A percentile compares a stretch with the other conserved stretches of the same genome.
phyloP scores from a whole-genome alignment of 2,329 filamentous ascomycete species.

The Penicillium decumbens region DNA sequence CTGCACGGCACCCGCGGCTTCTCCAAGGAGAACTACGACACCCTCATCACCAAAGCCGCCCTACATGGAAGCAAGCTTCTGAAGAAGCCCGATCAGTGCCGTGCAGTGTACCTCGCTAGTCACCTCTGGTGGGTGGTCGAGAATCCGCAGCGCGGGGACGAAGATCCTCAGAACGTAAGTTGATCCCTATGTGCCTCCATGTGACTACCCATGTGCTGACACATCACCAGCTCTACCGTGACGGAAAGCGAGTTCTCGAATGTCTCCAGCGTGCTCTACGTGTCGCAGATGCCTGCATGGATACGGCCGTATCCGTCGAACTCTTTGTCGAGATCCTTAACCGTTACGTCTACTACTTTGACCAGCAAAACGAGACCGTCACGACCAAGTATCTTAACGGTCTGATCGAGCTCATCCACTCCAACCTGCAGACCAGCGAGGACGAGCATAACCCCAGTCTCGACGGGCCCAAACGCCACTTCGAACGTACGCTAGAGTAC shows the following conservation, averaged over 20 bases:
- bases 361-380: constrained; percentile 97
- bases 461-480: constrained; percentile 88
- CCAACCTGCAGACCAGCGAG: constrained; percentile 83
- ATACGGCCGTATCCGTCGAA: constrained; percentile 93
- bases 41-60: constrained; percentile 94
- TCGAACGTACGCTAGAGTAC: constrained; percentile 89
- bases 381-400: constrained; percentile 98
- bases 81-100: constrained; percentile 96
- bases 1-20: constrained; percentile 87
- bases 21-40: constrained; percentile 96
- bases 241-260: constrained; percentile 93
- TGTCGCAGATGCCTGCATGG: constrained; percentile 98
- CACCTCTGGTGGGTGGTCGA: constrained; percentile 98
- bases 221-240: constrained; percentile 79
- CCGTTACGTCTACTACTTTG: constrained; percentile 98
- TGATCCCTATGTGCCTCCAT: not conserved
- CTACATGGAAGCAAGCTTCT: constrained; percentile 94
- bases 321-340: constrained; percentile 98
- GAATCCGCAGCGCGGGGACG: constrained; percentile 68
- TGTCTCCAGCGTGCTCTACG: constrained; percentile 91
- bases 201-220: constrained; percentile 3
- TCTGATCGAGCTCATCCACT: constrained; percentile 95
- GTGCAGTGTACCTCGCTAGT: constrained; percentile 91
- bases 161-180: constrained; percentile 73
- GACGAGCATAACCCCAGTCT: constrained; percentile 61